Base-by-base conservation (phyloP, 2,329 filamentous ascomycete genomes). In the Paecilomyces dactylethromorphus region DNA sequence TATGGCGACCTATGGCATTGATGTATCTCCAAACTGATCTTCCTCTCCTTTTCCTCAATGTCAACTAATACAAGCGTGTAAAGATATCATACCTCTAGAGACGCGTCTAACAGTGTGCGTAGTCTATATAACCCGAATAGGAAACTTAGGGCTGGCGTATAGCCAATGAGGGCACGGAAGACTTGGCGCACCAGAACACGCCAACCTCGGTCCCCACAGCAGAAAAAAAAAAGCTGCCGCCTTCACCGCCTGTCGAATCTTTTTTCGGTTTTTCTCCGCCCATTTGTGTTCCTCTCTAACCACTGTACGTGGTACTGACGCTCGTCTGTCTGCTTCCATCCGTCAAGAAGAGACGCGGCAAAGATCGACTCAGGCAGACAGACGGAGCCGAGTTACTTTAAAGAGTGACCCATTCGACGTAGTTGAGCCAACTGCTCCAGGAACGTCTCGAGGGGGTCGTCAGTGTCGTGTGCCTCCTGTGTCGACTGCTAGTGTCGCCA, bases 341-440 rank as follows among this genome's bases (percentile, higher is more conserved):
- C 39, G 39, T 45, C 39, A 45, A n/a, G 39, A 45, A 18, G 39
- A 45, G n/a, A 45, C 39, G 39, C 39, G 15, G 8, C 5, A n/a
- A 45, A 45, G n/a, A 45, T 45, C 39, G 13, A 45, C 10, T 18
- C n/a, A 50, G 56, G 56, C 56, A 45, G 56, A 57, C 56, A 57
- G 50, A 57, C 31, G 45, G 45, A 26, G 39, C 39, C 10, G 39
- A 18, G 15, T 45, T 18, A 15, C n/a, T 8, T 18, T 45, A 2
- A 45, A 45, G n/a, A 45, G 15, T 45, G 6, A 18, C 21, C 39
- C 3, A 18, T 45, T n/a, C 15, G 5, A 45, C 39, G 3, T 45
- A 21, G 15, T 45, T n/a, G 39, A 45, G n/a, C n/a, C n/a, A 45
- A 21, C 5, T 18, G 11, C 39, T 22, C 49, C 13, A 21, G 24